Evolutionary conservation across 139 green algal species (phyloP).

Genomic region (Raphidocelis subcapitata): DNA sequence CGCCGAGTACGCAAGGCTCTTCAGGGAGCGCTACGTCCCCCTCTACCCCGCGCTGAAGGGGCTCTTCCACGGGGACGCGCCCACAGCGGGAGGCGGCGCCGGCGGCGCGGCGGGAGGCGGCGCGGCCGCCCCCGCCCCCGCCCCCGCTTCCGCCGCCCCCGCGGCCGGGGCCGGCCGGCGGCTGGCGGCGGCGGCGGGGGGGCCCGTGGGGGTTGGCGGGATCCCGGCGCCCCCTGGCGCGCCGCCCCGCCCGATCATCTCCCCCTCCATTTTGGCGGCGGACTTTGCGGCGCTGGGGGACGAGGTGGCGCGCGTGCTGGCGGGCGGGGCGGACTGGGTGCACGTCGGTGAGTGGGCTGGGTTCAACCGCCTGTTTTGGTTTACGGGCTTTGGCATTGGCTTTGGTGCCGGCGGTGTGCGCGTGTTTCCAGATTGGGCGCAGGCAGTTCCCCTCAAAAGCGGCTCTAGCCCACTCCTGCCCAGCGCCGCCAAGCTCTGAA

Average conservation of each 20-base stretch:
- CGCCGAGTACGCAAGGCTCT: slow-evolving; percentile 46
- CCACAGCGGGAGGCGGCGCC: not conserved
- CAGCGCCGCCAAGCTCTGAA: too few species aligned
- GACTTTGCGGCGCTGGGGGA: slow-evolving; percentile 79
- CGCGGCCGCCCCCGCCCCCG: slow-evolving; percentile 3
- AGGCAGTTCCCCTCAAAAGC: too few species aligned
- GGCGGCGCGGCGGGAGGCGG: not conserved
- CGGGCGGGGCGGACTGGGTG: slow-evolving; percentile 69
- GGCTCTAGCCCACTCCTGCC: too few species aligned
- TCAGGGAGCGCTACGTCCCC: slow-evolving; percentile 40
- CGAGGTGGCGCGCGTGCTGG: slow-evolving; percentile 57
- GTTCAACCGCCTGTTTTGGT: not conserved
- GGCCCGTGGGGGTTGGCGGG: slow-evolving; percentile 53
- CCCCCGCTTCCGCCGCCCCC: slow-evolving; percentile 73
- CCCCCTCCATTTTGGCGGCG: slow-evolving; percentile 80
- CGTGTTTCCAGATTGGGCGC: too few species aligned
- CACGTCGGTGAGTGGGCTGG: slow-evolving; percentile 53
- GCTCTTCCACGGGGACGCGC: slow-evolving; percentile 27
- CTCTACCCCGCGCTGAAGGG: slow-evolving; percentile 65
- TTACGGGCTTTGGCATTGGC: not conserved
- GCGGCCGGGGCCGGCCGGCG: slow-evolving; percentile 81
- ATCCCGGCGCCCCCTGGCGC: slow-evolving; percentile 61
- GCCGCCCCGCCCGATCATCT: slow-evolving; percentile 42
- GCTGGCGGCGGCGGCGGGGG: slow-evolving; percentile 59
- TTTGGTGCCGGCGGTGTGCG: too few species aligned